phyloP scores from a whole-genome alignment of 2,329 filamentous ascomycete species.

The Thyridium curvatum region DNA sequence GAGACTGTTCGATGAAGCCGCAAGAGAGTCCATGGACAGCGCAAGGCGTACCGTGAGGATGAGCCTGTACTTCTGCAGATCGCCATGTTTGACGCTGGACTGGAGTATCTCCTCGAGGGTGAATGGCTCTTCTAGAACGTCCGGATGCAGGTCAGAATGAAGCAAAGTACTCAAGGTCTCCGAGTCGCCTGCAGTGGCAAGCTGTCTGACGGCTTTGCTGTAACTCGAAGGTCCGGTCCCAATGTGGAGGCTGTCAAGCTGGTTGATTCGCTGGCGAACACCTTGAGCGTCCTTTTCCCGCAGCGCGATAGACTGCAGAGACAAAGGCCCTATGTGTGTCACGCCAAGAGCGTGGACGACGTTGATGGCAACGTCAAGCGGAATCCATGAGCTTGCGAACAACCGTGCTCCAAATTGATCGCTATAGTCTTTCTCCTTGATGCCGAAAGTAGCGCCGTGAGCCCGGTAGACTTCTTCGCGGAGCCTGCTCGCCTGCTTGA shows the following conservation, averaged over 20 bases:
- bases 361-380: conserved; percentile 65
- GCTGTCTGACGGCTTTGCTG: conserved; percentile 55
- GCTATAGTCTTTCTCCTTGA: conserved; percentile 44
- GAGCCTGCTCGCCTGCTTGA: conserved; percentile 22
- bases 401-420: conserved; percentile 71
- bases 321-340: conserved; percentile 64
- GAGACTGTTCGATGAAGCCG: conserved; percentile 24
- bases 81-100: conserved; percentile 23
- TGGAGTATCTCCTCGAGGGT: conserved; percentile 31
- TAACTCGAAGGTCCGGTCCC: conserved; percentile 58
- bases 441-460: conserved; percentile 30
- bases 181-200: conserved; percentile 53
- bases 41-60: conserved; percentile 36
- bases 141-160: conserved; percentile 45
- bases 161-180: conserved; percentile 38
- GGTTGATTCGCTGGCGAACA: conserved; percentile 52
- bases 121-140: conserved; percentile 43
- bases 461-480: conserved; percentile 16
- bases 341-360: conserved; percentile 67
- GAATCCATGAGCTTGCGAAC: conserved; percentile 68
- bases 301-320: conserved; percentile 70
- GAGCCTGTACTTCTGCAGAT: conserved; percentile 35
- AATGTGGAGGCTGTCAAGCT: conserved; percentile 58
- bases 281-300: conserved; percentile 51
- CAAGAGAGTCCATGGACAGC: conserved; percentile 19